Conservation (phyloP, 148 eudicot genomes). For the Amaranthus cruentus region DNA sequence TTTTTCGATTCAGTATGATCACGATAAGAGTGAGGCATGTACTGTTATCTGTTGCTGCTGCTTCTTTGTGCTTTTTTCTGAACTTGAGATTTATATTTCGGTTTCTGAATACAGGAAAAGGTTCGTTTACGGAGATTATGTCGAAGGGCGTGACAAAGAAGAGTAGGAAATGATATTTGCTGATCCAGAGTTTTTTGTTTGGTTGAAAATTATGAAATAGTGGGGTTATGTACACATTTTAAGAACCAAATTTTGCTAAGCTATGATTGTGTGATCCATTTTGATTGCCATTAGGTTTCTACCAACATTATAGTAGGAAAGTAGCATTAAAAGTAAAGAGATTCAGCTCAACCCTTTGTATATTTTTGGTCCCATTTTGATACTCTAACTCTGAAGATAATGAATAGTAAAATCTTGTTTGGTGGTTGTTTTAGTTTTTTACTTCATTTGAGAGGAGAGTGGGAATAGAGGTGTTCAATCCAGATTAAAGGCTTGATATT, state of each 20-base stretch:
- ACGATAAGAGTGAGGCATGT: constrained; percentile 64
- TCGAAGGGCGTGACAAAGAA: constrained; percentile 26
- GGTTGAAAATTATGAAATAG: neutral
- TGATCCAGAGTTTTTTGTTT: constrained; percentile 2
- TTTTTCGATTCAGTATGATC: constrained; percentile 70
- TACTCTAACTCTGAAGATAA: no score
- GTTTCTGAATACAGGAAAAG: constrained; percentile 42
- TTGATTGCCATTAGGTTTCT: neutral
- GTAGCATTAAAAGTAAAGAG: neutral
- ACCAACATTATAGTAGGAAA: neutral
- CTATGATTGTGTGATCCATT: neutral
- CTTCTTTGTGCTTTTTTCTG: neutral
- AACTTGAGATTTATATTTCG: neutral
- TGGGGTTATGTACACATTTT: neutral
- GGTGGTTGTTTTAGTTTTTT: no score
- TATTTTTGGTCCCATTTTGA: neutral
- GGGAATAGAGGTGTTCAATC: no score
- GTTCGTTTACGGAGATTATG: constrained; percentile 74
- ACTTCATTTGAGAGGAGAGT: no score
- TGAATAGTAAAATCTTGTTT: no score
- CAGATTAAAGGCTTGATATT: no score
- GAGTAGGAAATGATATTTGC: neutral
- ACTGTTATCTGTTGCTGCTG: neutral
- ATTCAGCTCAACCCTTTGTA: neutral
- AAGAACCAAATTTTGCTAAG: constrained; percentile 14